These are phyloP conservation scores for Salvia rosmarinus DNA, from an alignment of 257 asterid genomes.

Conservation along the genomic window DNA sequence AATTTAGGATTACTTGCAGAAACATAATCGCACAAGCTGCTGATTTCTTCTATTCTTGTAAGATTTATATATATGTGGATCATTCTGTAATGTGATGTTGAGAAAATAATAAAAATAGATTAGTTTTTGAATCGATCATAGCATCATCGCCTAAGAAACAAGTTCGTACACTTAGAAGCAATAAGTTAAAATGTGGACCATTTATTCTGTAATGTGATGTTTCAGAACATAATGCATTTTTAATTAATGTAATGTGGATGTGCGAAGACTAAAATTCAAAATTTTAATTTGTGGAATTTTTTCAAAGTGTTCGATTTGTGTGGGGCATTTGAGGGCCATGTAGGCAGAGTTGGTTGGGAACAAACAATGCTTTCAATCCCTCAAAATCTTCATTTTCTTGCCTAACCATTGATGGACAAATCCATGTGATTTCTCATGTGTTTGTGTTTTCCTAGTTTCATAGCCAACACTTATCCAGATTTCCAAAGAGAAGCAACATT, in stretches of 20 bases:
- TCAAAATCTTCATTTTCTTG: background rate
- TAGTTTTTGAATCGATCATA: too few species aligned
- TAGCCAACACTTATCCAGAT: conserved; percentile 4
- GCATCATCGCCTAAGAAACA: too few species aligned
- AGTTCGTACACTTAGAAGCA: too few species aligned
- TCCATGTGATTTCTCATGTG: conserved; percentile 32
- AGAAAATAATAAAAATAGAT: too few species aligned
- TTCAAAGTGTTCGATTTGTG: background rate
- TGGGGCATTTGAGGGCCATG: conserved; percentile 10
- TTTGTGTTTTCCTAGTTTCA: conserved; percentile 28
- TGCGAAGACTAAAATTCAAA: too few species aligned
- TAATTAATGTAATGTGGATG: too few species aligned
- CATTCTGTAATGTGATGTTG: background rate
- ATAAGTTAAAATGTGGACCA: too few species aligned
- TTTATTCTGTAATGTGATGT: too few species aligned
- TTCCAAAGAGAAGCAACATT: background rate
- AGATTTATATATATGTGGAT: background rate
- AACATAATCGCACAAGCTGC: too few species aligned
- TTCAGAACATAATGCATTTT: too few species aligned
- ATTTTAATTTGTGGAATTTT: background rate
- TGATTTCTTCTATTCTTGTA: too few species aligned
- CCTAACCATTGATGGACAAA: conserved; percentile 25
- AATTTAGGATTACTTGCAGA: too few species aligned
- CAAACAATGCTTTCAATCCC: background rate
- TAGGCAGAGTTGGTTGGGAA: conserved; percentile 7